These are phyloP conservation scores for Solanum chaucha DNA, from an alignment of 257 asterid species.

Conservation along the genomic window DNA sequence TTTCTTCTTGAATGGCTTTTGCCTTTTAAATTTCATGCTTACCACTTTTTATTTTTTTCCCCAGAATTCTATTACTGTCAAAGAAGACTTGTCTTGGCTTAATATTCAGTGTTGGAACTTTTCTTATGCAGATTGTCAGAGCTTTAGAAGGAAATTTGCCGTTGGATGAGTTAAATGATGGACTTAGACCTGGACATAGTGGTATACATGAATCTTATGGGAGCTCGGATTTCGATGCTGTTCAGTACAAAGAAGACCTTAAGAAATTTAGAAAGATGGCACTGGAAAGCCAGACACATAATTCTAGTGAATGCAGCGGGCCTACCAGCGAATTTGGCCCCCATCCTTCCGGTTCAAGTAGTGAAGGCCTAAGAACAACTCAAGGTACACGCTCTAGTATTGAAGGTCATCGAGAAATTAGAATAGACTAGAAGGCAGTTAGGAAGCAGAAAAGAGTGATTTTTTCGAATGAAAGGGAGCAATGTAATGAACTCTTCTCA, in stretches of 20 bases:
- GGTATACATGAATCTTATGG: conserved; percentile 26
- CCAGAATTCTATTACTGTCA: neutral
- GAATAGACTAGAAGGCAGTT: neutral
- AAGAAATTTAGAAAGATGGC: conserved; percentile 72
- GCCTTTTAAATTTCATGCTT: neutral
- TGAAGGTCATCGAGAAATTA: conserved; percentile 1
- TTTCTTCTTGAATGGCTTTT: neutral
- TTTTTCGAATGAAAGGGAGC: neutral
- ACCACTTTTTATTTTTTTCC: neutral
- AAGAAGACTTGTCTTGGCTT: neutral
- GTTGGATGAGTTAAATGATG: conserved; percentile 42
- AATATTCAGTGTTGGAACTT: neutral
- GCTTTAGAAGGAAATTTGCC: conserved; percentile 65
- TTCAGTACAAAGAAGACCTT: conserved; percentile 72
- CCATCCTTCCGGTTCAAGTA: conserved; percentile 61
- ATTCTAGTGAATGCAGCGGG: conserved; percentile 57
- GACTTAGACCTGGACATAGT: conserved; percentile 35
- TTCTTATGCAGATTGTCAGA: conserved; percentile 34
- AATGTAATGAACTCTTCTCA: neutral
- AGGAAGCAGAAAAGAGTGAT: neutral
- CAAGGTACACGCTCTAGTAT: conserved; percentile 3
- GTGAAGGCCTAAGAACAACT: conserved; percentile 34
- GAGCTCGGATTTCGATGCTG: conserved; percentile 51
- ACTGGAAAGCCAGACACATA: conserved; percentile 37
- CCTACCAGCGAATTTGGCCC: conserved; percentile 56